A percentile compares a stretch with the other conserved stretches of the same genome.
These are phyloP conservation scores for Hibiscus syriacus DNA, from an alignment of 345 rosid genomes.

Conservation along the genomic window DNA sequence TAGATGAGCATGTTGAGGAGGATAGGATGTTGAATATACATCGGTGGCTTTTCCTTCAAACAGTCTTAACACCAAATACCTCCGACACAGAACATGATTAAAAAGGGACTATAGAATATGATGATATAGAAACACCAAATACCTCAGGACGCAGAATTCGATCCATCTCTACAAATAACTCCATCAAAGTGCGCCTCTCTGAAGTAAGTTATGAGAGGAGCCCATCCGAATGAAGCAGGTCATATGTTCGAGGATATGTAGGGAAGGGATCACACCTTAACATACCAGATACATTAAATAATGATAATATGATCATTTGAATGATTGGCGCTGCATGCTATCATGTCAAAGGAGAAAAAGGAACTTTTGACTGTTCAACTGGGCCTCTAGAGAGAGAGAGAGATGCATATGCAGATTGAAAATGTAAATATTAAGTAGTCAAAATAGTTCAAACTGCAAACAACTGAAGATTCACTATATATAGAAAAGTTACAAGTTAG, in stretches of 20 bases:
- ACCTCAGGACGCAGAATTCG: constrained; percentile 97
- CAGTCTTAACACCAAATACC: not conserved
- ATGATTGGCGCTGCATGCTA: not conserved
- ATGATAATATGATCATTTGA: not conserved
- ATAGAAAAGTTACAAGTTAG: not conserved
- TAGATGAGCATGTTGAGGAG: not conserved
- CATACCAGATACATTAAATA: constrained; percentile 7
- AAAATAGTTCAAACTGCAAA: not conserved
- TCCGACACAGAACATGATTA: no score
- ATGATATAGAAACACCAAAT: constrained; percentile 1
- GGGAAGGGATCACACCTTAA: constrained; percentile 98
- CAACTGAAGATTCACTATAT: not conserved
- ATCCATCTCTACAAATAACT: constrained; percentile 86
- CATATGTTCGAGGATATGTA: constrained; percentile 94
- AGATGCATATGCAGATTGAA: not conserved
- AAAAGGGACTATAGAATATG: no score
- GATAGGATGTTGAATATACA: not conserved
- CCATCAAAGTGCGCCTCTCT: constrained; percentile 64
- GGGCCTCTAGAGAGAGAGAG: not conserved
- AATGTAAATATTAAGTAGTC: not conserved
- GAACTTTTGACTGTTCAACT: not conserved
- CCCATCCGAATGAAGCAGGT: constrained; percentile 85
- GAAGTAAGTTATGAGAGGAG: constrained; percentile 64
- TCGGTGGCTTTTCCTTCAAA: not conserved
- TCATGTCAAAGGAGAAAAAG: not conserved